These are phyloP conservation scores for Casaregolazyma suthepensis DNA, from an alignment of 1,139 yeast genomes.

Conservation along the genomic window DNA sequence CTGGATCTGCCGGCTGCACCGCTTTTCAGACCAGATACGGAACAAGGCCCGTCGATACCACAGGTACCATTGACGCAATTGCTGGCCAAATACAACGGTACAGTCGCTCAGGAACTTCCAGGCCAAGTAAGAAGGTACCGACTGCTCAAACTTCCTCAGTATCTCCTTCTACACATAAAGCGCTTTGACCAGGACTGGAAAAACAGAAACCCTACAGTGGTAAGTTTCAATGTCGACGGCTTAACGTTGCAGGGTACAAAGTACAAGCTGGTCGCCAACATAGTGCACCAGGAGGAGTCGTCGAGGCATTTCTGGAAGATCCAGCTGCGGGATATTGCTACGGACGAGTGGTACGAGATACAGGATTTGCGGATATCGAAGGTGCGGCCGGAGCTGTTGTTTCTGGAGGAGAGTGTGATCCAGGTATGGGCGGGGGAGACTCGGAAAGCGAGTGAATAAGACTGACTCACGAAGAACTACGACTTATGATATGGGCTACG, in stretches of 20 bases:
- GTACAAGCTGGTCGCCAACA: conserved; percentile 40
- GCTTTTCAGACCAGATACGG: conserved; percentile 41
- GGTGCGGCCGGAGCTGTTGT: conserved; percentile 53
- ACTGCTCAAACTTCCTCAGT: conserved; percentile 46
- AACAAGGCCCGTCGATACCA: conserved; percentile 38
- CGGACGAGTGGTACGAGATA: conserved; percentile 52
- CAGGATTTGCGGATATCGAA: conserved; percentile 44
- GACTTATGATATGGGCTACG: too few relatives aligned
- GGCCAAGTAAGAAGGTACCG: conserved; percentile 37
- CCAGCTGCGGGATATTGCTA: conserved; percentile 13
- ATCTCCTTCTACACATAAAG: conserved; percentile 50
- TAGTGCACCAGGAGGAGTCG: conserved; percentile 13
- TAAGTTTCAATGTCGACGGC: conserved; percentile 47
- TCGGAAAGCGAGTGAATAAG: too few relatives aligned
- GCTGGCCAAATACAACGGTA: conserved; percentile 43
- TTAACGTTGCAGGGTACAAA: conserved; percentile 35
- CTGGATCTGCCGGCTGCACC: conserved; percentile 56
- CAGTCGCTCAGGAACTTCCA: conserved; percentile 30
- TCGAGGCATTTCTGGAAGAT: conserved; percentile 2
- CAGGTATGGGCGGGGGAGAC: conserved; percentile 57
- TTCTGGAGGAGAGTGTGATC: conserved; percentile 56
- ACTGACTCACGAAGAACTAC: too few relatives aligned
- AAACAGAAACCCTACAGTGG: conserved; percentile 56
- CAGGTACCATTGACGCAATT: conserved; percentile 47
- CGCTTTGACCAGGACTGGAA: conserved; percentile 37